Percentiles rank a stretch among this genome's conserved stretches.
These are phyloP conservation scores for Hymenoscyphus fructigenus DNA, from an alignment of 2,329 filamentous ascomycete genomes.

Conservation along the genomic window DNA sequence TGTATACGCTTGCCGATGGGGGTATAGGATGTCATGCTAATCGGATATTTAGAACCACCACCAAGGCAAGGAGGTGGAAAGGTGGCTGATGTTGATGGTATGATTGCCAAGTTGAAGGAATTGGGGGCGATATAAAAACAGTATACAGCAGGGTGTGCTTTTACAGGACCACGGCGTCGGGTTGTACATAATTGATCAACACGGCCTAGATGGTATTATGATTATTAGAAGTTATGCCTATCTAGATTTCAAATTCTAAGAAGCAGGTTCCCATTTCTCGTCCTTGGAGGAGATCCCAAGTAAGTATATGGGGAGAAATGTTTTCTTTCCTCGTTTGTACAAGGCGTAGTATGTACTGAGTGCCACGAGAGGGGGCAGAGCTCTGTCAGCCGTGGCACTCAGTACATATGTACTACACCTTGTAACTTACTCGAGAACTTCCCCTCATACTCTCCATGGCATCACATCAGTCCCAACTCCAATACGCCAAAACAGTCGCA, in stretches of 20 bases:
- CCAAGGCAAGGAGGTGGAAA: conserved; percentile 90
- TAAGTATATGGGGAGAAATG: no score
- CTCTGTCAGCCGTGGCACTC: no score
- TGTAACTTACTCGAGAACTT: no score
- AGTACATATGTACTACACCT: no score
- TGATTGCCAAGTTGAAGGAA: conserved; percentile 93
- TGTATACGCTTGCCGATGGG: not conserved
- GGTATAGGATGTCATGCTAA: conserved; percentile 16
- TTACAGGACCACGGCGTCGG: not conserved
- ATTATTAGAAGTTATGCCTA: not conserved
- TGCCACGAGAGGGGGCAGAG: no score
- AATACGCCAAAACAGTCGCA: no score
- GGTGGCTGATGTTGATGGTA: conserved; percentile 95
- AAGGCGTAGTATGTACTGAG: no score
- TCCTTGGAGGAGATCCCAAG: no score
- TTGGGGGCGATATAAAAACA: conserved; percentile 62
- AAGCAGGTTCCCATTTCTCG: no score
- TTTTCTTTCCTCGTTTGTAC: no score
- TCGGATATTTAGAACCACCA: conserved; percentile 65
- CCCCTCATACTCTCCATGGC: no score
- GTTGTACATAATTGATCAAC: conserved; percentile 10
- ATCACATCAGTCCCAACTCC: no score
- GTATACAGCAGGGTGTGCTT: not conserved
- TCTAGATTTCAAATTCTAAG: not conserved
- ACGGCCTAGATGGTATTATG: not conserved